Base-by-base conservation (phyloP, 768 basidiomycete species). In the Mycena metata region DNA sequence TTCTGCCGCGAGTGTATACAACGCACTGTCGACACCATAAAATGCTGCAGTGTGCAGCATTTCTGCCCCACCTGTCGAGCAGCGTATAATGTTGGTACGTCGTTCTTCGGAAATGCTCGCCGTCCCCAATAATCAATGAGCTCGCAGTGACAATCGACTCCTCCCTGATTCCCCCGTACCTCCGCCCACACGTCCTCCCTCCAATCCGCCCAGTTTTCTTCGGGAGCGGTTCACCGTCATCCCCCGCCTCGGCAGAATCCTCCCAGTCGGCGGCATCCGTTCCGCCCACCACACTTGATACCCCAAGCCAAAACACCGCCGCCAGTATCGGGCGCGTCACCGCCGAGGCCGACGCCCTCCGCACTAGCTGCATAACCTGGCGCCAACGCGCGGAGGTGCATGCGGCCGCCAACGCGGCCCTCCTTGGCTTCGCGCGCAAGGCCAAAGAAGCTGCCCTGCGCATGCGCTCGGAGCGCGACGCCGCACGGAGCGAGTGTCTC, bases 361-460 rank as follows among this genome's bases (percentile, higher is more conserved):
- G 67, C 45, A 30, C 52, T 19, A 39, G 42, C 61, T 64, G 60
- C 50, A 16, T 30, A 17, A 69, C 67, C 0, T 69, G 67, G 67
- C 67, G 67, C 46, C 56, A 42, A 13, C 67, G 67, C 47, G 67
- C 67, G 10, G 62, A 69, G 17, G 62, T 69, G 2, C 67, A 69
- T 43, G 67, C 67, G 46, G 67, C 67, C 16, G 67, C 67, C 2
- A 69, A 69, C 56, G 42, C 62, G 3, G 62, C 50, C 1, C 50
- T 69, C 12, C 67, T 69, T 17, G 56, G 46, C 5, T 64, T 64
- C 50, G 67, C 67, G 1, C 62, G 67, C 21, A 33, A 41, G 3
- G 49, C 67, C 1, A 57, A 58, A 12, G 59, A 49, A 33, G 24
- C 39, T 16, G 61, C 67, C 35, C 16, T 60, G 21, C 61, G 62